Conservation (phyloP, 805 yeast genomes). For the Alloascoidea hylecoeti region DNA sequence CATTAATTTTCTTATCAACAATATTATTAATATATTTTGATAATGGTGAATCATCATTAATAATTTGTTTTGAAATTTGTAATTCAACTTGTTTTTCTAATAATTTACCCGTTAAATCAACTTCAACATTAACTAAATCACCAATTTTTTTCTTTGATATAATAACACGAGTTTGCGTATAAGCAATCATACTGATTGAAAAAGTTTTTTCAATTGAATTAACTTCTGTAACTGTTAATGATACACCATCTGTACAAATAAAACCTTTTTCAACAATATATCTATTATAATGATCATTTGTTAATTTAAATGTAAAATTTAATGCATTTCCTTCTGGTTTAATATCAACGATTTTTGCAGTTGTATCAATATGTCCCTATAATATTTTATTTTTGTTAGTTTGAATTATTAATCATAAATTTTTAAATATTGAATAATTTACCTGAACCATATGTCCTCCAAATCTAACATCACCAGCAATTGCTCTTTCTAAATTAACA, state of each 20-base stretch:
- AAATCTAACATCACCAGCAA: slow-evolving; percentile 63
- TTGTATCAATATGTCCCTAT: slow-evolving; percentile 83
- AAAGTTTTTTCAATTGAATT: slow-evolving; percentile 44
- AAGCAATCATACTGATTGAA: slow-evolving; percentile 81
- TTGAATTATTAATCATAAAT: background rate
- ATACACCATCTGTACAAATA: slow-evolving; percentile 84
- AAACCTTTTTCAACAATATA: slow-evolving; percentile 94
- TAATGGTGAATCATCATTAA: background rate
- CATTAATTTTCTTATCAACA: background rate
- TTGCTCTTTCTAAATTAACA: slow-evolving; percentile 90
- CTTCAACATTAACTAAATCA: slow-evolving; percentile 75
- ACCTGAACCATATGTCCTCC: slow-evolving; percentile 94
- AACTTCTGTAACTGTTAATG: slow-evolving; percentile 76
- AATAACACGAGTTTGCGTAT: slow-evolving; percentile 74
- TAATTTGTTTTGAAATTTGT: background rate
- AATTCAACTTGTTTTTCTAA: slow-evolving; percentile 73
- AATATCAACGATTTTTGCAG: slow-evolving; percentile 45
- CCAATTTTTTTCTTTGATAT: slow-evolving; percentile 53
- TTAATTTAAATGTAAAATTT: slow-evolving; percentile 56
- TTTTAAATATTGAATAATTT: background rate
- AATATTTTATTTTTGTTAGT: too few relatives aligned
- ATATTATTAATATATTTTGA: background rate
- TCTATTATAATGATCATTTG: slow-evolving; percentile 41
- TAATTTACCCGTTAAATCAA: slow-evolving; percentile 85
- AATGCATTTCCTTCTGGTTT: slow-evolving; percentile 61